phyloP scores from a whole-genome alignment of 129 eudicot genomes.

The Centella asiatica region DNA sequence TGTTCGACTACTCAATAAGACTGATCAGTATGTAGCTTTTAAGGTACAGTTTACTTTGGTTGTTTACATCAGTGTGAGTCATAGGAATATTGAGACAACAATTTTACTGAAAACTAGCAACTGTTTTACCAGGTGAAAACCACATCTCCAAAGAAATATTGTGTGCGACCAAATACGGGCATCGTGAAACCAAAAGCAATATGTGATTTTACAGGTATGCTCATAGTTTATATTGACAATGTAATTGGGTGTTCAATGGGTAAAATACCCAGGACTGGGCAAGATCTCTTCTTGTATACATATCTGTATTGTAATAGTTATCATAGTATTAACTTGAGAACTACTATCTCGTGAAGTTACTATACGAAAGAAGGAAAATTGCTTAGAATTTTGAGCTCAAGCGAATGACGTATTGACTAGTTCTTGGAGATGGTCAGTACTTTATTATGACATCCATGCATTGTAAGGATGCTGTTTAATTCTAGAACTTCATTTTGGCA shows the following conservation, averaged over 20 bases:
- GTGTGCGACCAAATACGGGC: conserved; percentile 34
- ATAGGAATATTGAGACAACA: neutral
- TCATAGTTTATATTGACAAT: neutral
- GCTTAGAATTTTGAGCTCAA: no score
- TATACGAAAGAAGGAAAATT: no score
- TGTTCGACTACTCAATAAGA: conserved; percentile 42
- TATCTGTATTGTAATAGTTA: neutral
- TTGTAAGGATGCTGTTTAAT: neutral
- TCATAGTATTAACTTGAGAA: no score
- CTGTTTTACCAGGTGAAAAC: conserved; percentile 30
- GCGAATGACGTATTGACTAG: neutral
- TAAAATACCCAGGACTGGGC: neutral
- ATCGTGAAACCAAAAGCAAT: conserved; percentile 21
- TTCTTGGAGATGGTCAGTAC: neutral
- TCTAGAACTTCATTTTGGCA: neutral
- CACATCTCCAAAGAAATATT: conserved; percentile 35
- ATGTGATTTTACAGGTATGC: conserved; percentile 25
- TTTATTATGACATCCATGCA: neutral
- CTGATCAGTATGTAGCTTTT: conserved; percentile 51
- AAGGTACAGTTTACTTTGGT: conserved; percentile 18
- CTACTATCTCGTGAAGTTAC: no score
- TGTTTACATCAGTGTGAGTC: conserved; percentile 3
- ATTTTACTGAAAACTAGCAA: neutral
- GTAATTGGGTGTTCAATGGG: neutral
- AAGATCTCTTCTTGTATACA: neutral